These are phyloP conservation scores for Melocanna baccifera DNA, from an alignment of 176 grass and related monocot genomes.

Conservation along the genomic window DNA sequence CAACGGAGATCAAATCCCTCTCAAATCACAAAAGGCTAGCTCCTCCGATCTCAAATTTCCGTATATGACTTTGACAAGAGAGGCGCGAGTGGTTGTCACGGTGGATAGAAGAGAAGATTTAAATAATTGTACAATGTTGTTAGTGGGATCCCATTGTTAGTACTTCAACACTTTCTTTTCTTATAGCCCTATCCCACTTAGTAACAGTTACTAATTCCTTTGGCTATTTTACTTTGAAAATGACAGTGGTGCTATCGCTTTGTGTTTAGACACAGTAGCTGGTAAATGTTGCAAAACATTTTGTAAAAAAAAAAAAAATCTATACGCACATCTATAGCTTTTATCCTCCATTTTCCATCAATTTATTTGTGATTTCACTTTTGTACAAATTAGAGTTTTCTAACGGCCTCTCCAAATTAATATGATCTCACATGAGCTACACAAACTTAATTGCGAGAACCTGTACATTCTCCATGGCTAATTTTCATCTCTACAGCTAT, in stretches of 20 bases:
- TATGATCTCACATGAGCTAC: neutral
- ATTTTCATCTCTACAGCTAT: neutral
- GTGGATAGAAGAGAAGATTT: too few relatives aligned
- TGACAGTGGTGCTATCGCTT: neutral
- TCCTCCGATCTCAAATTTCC: neutral
- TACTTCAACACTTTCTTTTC: neutral
- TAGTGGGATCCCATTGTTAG: too few relatives aligned
- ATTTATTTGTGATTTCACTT: neutral
- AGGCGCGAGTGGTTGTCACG: too few relatives aligned
- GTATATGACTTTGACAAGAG: neutral
- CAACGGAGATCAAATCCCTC: neutral
- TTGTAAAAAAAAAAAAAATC: neutral
- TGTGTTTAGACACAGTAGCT: too few relatives aligned
- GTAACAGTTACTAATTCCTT: neutral
- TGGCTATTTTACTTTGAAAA: neutral
- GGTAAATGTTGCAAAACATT: neutral
- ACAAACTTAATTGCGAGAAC: neutral
- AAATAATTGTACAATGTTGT: too few relatives aligned
- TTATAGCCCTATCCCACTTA: neutral
- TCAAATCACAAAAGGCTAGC: neutral
- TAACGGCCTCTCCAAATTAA: neutral
- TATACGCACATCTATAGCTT: neutral
- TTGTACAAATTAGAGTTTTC: neutral
- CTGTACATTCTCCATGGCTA: neutral
- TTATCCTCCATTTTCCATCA: neutral